These are phyloP conservation scores for Suillus cothurnatus DNA, from an alignment of 768 basidiomycete species.

Conservation along the genomic window DNA sequence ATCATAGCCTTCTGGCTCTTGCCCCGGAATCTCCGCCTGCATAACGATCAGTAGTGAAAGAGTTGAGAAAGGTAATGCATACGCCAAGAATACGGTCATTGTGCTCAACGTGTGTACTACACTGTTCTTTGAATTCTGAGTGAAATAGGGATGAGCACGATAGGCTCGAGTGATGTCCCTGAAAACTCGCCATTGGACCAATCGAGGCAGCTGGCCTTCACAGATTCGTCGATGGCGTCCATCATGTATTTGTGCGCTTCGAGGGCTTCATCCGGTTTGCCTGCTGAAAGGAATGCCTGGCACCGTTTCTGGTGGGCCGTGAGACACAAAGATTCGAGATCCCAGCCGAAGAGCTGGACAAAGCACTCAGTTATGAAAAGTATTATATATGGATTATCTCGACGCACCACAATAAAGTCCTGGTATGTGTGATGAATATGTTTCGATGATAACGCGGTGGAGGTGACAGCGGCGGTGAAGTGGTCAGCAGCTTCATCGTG, in stretches of 20 bases:
- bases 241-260: background rate
- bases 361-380: background rate
- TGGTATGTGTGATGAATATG: background rate
- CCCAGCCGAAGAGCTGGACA: background rate
- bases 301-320: background rate
- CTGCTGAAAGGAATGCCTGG: background rate
- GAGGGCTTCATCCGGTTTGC: background rate
- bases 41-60: background rate
- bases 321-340: background rate
- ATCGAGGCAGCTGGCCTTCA: background rate
- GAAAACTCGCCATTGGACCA: background rate
- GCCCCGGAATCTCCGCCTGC: background rate
- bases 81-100: background rate
- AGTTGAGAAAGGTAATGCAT: background rate
- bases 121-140: background rate
- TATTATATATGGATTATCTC: too few relatives aligned
- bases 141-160: background rate
- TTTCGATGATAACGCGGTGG: background rate
- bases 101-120: background rate
- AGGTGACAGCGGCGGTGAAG: background rate
- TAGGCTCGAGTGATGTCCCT: background rate
- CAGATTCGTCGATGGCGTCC: background rate
- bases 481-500: background rate
- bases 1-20: background rate
- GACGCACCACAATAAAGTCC: background rate